Evolutionary conservation across 305 asterid species (phyloP).

Genomic region (Petunia hybrid): DNA sequence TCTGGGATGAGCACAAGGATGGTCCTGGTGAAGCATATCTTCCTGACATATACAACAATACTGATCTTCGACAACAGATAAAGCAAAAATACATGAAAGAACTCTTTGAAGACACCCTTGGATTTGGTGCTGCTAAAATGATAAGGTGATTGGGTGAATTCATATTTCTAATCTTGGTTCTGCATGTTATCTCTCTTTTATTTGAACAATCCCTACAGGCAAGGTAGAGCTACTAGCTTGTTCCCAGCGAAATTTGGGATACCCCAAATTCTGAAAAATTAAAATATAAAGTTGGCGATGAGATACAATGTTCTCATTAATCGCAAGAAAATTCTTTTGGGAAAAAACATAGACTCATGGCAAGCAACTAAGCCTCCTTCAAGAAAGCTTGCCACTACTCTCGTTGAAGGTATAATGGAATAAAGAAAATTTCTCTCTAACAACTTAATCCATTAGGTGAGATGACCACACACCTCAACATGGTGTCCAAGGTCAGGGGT

Average conservation of each 20-base stretch:
- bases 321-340: background rate
- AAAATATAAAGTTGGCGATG: background rate
- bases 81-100: conserved; percentile 75
- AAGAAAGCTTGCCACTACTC: too few species aligned
- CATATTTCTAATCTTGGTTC: conserved; percentile 1
- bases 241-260: background rate
- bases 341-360: background rate
- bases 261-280: background rate
- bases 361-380: conserved; percentile 15
- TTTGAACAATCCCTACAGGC: background rate
- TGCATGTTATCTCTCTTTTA: background rate
- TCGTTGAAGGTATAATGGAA: too few species aligned
- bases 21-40: conserved; percentile 98
- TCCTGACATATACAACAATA: conserved; percentile 73
- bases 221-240: background rate
- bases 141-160: conserved; percentile 61
- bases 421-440: too few species aligned
- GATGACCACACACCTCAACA: too few species aligned
- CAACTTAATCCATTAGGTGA: too few species aligned
- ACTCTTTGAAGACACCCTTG: conserved; percentile 81
- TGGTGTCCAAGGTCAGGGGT: too few species aligned
- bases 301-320: background rate
- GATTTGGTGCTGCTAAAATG: conserved; percentile 97
- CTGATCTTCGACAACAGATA: conserved; percentile 63
- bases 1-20: conserved; percentile 90